Base-by-base conservation (phyloP, 1,284 basidiomycete genomes). In the Laetiporus sulphureus region DNA sequence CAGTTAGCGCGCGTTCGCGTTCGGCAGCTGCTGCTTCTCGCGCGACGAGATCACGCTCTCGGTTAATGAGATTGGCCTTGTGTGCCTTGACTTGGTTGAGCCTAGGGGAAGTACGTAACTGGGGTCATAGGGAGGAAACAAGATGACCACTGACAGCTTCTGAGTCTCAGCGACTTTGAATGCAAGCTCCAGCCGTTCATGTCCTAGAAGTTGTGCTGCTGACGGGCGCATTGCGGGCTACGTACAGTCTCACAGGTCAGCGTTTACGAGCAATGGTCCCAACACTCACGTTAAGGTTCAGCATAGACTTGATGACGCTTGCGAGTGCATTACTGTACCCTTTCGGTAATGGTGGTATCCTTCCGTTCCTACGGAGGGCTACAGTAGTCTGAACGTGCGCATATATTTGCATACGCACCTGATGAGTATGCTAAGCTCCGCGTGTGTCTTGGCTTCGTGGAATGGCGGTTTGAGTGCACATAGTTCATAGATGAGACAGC, bases 401-500 rank as follows among this genome's bases (percentile, higher is more conserved):
- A 13, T 8, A 1, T 42, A 12, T 5, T 1, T 2, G 18, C 16
- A 11, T 13, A 55, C 72, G 5, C 38, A 81, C 82, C 88, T 73
- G 57, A 95, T 89, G 45, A 84, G 75, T 47, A 83, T 79, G 42
- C 83, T 88, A 10, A 94, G 70, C 57, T 94, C 90, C 1, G 77
- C 73, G 49, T 93, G 91, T 0, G 90, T 91, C 59, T 88, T 83
- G 1, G 91, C 91, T 64, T 92, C 89, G 54, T 91, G 84, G 54
- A 94, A 94, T 8, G 91, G 91, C 0, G 91, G 91, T 52, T 86
- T 85, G 40, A 91, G 72, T 0, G 94, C 91, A 54, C 94, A 97
- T 38, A 98, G 77, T 65, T 98, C 94, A 61, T 90, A 98, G 29
- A 97, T 90, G 31, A 98, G 73, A 63, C 95, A 99, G 1, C 94